Percentiles rank a stretch among this genome's conserved stretches.
These are phyloP conservation scores for Anthracocystis panici-leucophaei DNA, from an alignment of 1,284 basidiomycete species.

Conservation along the genomic window DNA sequence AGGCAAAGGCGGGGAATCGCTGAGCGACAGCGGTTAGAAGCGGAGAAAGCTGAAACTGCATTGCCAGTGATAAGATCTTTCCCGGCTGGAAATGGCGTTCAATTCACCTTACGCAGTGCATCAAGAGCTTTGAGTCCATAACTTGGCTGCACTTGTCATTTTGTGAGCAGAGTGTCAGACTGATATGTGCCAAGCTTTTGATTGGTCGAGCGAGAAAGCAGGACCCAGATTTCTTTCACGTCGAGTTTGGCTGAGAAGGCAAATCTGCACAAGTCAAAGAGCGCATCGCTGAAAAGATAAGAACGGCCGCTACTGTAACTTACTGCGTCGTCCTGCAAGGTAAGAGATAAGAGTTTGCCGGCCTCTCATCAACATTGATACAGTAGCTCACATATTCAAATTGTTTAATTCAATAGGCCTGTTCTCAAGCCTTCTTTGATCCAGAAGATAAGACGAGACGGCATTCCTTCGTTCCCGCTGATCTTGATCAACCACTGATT, in stretches of 20 bases:
- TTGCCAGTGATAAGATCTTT: conserved; percentile 25
- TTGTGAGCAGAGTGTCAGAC: neutral
- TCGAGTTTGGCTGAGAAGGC: conserved; percentile 8
- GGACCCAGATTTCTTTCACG: conserved; percentile 6
- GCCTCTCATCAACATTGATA: neutral
- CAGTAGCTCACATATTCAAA: neutral
- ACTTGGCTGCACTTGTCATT: neutral
- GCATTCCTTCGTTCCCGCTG: conserved; percentile 5
- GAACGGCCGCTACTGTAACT: neutral
- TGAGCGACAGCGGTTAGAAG: conserved; percentile 23
- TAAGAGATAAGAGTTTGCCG: conserved; percentile 22
- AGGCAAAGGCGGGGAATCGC: conserved; percentile 17
- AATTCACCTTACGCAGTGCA: neutral
- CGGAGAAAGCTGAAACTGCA: conserved; percentile 21
- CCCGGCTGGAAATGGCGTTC: neutral
- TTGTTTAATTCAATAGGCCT: conserved; percentile 2
- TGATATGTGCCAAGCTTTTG: neutral
- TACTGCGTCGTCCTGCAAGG: neutral
- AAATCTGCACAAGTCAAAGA: conserved; percentile 31
- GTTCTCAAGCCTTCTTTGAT: neutral
- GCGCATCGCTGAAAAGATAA: conserved; percentile 19
- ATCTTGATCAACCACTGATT: neutral
- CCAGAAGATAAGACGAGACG: conserved; percentile 12
- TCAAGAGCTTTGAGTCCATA: neutral
- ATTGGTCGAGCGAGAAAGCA: neutral